Base-by-base conservation (phyloP, 2,329 filamentous ascomycete genomes). In the Colletotrichum sp. region DNA sequence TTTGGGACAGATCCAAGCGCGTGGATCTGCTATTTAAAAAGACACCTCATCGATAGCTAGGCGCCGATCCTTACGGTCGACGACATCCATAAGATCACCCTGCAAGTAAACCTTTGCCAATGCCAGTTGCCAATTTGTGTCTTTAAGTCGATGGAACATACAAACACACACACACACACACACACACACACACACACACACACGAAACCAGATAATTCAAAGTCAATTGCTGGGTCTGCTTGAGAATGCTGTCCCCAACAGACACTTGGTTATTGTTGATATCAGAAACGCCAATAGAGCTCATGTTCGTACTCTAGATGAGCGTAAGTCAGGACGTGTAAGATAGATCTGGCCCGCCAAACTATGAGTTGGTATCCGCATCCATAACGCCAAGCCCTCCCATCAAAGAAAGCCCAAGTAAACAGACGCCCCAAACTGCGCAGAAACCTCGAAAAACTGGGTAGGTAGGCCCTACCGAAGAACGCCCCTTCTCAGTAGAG, bases 1-100 rank as follows among this genome's bases (percentile, higher is more conserved):
- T 92, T 6, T 93, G 92, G 91, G 90, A 93, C 79, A 84, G 89
- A 77, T 86, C 85, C 78, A 86, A 84, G 77, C 88, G 90, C 78
- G 86, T 85, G 65, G 91, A 92, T 80, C 82, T 86, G 52, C 80
- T 93, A 52, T 76, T 73, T 30, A 69, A 59, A 18, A 72, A 67
- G 62, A 5, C 60, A 55, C 7, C 52, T 9, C 9, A 24, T 24
- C 8, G 24, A 15, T 21, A 57, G 52, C 18, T 49, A 21, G n/a
- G 44, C 44, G 18, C 44, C n/a, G 44, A 49, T 21, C 44, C n/a
- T 49, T 49, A 7, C 15, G 44, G 44, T 12, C n/a, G 24, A 57
- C 24, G 52, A 26, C 9, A 57, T 13, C 24, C 24, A 15, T 16
- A 1, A 57, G 24, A 28, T 49, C 9, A 10, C 10, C 18, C 44